Conservation (phyloP, 2,329 filamentous ascomycete genomes). For the Ophiostoma ips region DNA sequence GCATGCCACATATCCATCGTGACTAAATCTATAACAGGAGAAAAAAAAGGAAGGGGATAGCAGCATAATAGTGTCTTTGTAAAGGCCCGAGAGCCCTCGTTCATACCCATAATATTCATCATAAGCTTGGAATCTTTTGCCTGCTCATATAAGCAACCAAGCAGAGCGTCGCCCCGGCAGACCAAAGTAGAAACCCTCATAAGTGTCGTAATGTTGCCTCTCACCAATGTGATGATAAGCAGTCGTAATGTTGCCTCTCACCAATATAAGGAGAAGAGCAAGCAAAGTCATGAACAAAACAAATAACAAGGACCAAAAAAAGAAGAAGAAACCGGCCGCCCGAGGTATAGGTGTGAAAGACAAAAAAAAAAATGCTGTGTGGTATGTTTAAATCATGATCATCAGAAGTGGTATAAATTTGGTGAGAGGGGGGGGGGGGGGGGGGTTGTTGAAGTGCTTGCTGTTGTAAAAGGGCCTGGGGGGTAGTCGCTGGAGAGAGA, state of each 20-base stretch:
- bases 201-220: too few species aligned
- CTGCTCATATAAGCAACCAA: too few species aligned
- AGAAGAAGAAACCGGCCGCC: background rate
- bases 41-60: background rate
- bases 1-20: background rate
- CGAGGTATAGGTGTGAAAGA: background rate
- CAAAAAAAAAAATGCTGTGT: background rate
- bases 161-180: too few species aligned
- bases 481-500: background rate
- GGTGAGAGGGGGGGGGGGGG: too few species aligned
- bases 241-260: background rate
- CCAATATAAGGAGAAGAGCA: background rate
- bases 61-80: too few species aligned
- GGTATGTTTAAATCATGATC: background rate
- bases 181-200: too few species aligned
- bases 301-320: background rate
- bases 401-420: background rate
- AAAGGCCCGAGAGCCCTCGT: too few species aligned
- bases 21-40: background rate
- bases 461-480: background rate
- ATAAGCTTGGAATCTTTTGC: too few species aligned
- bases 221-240: too few species aligned
- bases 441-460: background rate
- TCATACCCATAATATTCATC: too few species aligned
- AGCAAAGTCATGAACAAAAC: background rate